Base-by-base conservation (phyloP, 1,284 basidiomycete species). In the Sanghuangporus weigelae region DNA sequence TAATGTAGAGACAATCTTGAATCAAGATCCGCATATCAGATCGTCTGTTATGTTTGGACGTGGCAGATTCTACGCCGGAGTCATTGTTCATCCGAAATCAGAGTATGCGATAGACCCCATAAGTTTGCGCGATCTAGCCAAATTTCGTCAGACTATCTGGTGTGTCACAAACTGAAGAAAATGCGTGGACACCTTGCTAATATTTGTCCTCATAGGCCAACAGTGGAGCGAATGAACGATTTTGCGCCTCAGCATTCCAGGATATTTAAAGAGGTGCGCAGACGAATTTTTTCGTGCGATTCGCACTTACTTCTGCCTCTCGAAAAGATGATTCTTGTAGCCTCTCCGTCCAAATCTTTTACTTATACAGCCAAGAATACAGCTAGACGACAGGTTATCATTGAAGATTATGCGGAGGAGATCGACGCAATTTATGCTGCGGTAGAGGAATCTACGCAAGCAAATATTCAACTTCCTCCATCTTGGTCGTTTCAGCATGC, bases 31-130 rank as follows among this genome's bases (percentile, higher is more conserved):
- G 3, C 60, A 71, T 51, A 69, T 83, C 21, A 63, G 67, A 35
- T 48, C 67, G 51, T 69, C 71, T 10, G 64, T 79, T 31, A 73
- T 78, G 71, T 73, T 82, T 65, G 81, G 80, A 1, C 69, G 77
- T 1, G 77, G 77, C 6, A 68, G 74, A 16, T 77, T 79, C 67
- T 75, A 79, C 56, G 73, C 73, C 7, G 81, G 80, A 1, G 71
- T 82, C 14, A 64, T 81, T 12, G 66, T 83, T 16, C 74, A 81
- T 26, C 79, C 79, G 0, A 67, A 55, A 7, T 65, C 71, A 4
- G 40, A 23, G 8, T 53, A 23, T 21, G 38, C 11, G 14, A 59
- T 65, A n/a, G 49, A 65, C 49, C 55, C 55, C 1, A 19, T 14
- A 3, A 54, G 59, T 48, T 36, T 38, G 11, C 14, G 19, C 12